A percentile compares a stretch with the other conserved stretches of the same genome.
Conservation (phyloP, 2,329 filamentous ascomycete genomes). For the Chrysoporthe cubensis region DNA sequence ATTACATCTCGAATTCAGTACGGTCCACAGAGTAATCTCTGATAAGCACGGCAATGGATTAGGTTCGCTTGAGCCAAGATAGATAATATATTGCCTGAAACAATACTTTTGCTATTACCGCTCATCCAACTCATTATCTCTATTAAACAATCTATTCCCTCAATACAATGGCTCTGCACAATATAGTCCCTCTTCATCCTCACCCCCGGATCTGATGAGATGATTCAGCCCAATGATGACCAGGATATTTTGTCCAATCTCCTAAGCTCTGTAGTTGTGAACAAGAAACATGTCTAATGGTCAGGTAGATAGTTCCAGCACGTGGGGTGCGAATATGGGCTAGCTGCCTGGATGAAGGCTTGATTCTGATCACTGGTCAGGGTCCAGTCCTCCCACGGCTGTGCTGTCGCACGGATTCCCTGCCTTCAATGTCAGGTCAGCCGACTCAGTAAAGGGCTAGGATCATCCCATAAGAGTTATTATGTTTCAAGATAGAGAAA, state of each 20-base stretch:
- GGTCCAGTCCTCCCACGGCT: conserved; percentile 3
- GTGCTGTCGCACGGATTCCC: not conserved
- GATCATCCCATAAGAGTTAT: not conserved
- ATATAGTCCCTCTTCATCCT: no score
- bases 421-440: conserved; percentile 9
- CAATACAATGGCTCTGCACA: no score
- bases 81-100: no score
- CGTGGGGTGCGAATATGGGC: not conserved
- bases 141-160: no score
- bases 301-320: not conserved
- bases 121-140: no score
- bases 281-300: not conserved
- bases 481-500: not conserved
- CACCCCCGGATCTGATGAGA: no score
- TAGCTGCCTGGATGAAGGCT: conserved; percentile 1
- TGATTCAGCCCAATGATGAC: no score
- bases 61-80: no score
- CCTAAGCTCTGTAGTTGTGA: not conserved
- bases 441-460: not conserved
- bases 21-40: no score
- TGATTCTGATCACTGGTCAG: conserved; percentile 4
- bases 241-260: not conserved
- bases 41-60: no score
- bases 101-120: no score
- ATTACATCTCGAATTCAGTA: no score